Base-by-base conservation (phyloP, 345 rosid genomes). In the Hibiscus trionum region DNA sequence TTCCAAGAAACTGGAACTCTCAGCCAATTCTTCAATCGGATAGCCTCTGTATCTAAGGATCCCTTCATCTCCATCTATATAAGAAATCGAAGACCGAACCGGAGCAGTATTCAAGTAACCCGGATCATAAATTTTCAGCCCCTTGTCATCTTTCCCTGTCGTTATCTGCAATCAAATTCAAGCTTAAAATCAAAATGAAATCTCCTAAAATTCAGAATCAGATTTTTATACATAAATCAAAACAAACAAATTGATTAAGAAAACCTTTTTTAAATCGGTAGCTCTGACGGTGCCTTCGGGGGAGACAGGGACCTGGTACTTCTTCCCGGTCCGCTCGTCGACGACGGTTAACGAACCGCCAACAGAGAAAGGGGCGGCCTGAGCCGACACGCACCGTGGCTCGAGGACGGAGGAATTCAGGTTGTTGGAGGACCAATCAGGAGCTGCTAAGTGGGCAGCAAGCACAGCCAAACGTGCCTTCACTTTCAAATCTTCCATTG, bases 91-190 rank as follows among this genome's bases (percentile, higher is more conserved):
- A 0, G 97, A 95, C 17, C 84, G 84, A 29, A 92, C 98, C 1
- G 98, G 99, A 64, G 99, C 98, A 0, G 97, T 95, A 77, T 95
- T 95, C 76, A 90, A 80, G 72, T 92, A 95, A 33, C 99, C 99
- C 1, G 98, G 98, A 61, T 95, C 99, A 64, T 95, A 92, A 16
- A 92, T 66, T 57, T 94, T 91, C 72, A 94, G 68, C 3, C 98
- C 97, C 76, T 88, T 91, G 77, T 91, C 98, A 33, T 82, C 74
- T 73, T 88, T 87, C 60, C 97, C 96, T 0, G 86, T 79, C 0
- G 85, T 70, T 72, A 95, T 87, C 99, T 95, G 79, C 55, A 75
- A 6, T 27, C 4, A 67, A 49, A 27, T 49, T 27, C 14, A 49
- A 27, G 39, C 8, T 16, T 16, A 14, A 14, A 46, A 44, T 8